A percentile compares a stretch with the other conserved stretches of the same genome.
Evolutionary conservation across 768 basidiomycete genomes (phyloP).

Genomic region (Auricularia heimuer): DNA sequence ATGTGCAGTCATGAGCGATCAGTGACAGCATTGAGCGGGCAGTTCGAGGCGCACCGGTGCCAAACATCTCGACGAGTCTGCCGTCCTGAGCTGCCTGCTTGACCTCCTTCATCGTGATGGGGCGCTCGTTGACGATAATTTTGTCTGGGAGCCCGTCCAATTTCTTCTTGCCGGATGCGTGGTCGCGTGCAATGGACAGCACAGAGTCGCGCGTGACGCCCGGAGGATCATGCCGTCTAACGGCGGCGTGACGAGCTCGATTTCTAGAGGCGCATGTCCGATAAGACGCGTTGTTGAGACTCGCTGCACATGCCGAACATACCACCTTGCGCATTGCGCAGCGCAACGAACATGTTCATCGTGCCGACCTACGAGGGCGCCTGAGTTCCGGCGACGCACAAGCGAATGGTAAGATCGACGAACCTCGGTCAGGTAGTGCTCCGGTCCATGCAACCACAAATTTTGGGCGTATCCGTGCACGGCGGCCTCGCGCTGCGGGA

Average conservation of each 20-base stretch:
- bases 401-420: conserved; percentile 16
- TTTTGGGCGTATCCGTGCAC: conserved; percentile 77
- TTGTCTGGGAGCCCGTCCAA: conserved; percentile 45
- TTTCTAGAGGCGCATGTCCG: conserved; percentile 3
- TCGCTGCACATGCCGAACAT: conserved; percentile 8
- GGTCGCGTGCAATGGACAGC: conserved; percentile 42
- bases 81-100: conserved; percentile 35
- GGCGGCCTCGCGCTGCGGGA: conserved; percentile 73
- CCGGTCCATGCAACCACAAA: conserved; percentile 74
- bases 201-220: conserved; percentile 34
- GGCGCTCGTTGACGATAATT: conserved; percentile 54
- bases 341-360: conserved; percentile 85
- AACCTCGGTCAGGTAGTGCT: conserved; percentile 42
- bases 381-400: background rate
- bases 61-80: conserved; percentile 41
- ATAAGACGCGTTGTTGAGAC: too few species aligned
- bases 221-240: conserved; percentile 33
- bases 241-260: conserved; percentile 32
- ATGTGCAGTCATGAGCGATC: background rate
- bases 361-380: conserved; percentile 52
- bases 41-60: conserved; percentile 22
- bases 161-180: conserved; percentile 34
- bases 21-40: too few species aligned
- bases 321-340: conserved; percentile 63
- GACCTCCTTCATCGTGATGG: conserved; percentile 69